phyloP scores from a whole-genome alignment of 805 yeast genomes.

The Groenewaldozyma salmanticensis region DNA sequence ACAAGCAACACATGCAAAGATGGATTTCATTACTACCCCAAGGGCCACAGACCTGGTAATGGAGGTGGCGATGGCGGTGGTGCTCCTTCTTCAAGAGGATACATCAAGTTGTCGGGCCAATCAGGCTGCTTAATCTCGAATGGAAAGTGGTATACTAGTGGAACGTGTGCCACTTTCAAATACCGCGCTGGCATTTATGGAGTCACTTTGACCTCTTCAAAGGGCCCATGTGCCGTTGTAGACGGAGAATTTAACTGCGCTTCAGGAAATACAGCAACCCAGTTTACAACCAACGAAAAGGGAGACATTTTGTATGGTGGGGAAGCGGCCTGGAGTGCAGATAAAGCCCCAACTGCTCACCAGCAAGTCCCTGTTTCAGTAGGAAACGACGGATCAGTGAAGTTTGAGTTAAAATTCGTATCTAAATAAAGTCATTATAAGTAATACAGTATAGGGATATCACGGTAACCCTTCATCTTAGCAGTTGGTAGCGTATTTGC shows the following conservation, averaged over 20 bases:
- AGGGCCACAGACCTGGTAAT: conserved; percentile 32
- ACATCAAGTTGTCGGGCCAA: conserved; percentile 40
- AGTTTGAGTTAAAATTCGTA: conserved; percentile 26
- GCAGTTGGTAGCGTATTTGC: no score
- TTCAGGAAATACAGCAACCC: conserved; percentile 34
- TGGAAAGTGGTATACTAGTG: conserved; percentile 67
- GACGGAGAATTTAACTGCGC: conserved; percentile 29
- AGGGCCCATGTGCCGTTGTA: conserved; percentile 55
- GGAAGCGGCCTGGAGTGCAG: conserved; percentile 49
- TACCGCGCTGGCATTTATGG: conserved; percentile 61
- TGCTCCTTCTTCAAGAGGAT: conserved; percentile 35
- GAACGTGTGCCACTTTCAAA: conserved; percentile 77
- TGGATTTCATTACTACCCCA: conserved; percentile 69
- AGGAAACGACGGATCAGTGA: conserved; percentile 31
- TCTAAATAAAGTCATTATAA: conserved; percentile 1
- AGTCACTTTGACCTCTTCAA: conserved; percentile 54
- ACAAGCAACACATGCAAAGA: conserved; percentile 56
- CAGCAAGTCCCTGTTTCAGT: conserved; percentile 42
- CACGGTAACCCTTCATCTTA: no score
- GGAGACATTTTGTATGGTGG: conserved; percentile 54
- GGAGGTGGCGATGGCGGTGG: conserved; percentile 19
- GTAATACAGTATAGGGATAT: no score
- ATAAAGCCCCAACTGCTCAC: conserved; percentile 33
- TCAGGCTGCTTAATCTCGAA: conserved; percentile 73
- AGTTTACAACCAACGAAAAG: conserved; percentile 46